Conservation (phyloP, 2,329 filamentous ascomycete genomes). For the Botryotinia calthae region DNA sequence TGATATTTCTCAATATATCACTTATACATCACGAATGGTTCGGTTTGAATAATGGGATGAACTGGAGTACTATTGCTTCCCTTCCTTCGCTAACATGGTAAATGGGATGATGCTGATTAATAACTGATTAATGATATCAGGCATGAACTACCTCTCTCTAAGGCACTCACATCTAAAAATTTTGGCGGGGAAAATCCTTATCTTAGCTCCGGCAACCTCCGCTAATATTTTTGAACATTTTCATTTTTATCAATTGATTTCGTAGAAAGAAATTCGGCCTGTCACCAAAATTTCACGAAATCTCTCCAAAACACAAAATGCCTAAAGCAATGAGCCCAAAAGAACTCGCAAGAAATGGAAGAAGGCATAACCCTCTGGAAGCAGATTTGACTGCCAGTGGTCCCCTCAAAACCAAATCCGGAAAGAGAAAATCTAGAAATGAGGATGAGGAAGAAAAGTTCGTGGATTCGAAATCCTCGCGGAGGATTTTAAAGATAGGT, state of each 20-base stretch:
- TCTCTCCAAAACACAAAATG: constrained; percentile 51
- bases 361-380: constrained; percentile 86
- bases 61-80: neutral
- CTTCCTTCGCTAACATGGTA: neutral
- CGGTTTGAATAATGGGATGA: neutral
- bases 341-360: constrained; percentile 54
- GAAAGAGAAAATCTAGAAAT: constrained; percentile 62
- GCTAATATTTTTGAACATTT: constrained; percentile 19
- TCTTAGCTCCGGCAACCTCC: constrained; percentile 20
- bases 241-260: constrained; percentile 24
- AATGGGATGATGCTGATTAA: neutral
- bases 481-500: constrained; percentile 85
- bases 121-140: neutral
- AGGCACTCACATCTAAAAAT: neutral
- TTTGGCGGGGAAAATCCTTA: constrained; percentile 19
- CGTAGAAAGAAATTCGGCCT: constrained; percentile 19
- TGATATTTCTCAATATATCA: neutral
- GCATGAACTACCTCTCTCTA: neutral
- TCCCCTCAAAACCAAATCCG: constrained; percentile 69
- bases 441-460: constrained; percentile 66
- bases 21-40: too few species aligned
- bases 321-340: constrained; percentile 70
- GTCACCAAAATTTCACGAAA: constrained; percentile 7
- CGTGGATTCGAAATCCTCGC: constrained; percentile 83
- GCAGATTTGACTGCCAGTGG: constrained; percentile 76